phyloP scores from a whole-genome alignment of 192 early-diverging fungal genomes.

The Rhizophagus sp. region DNA sequence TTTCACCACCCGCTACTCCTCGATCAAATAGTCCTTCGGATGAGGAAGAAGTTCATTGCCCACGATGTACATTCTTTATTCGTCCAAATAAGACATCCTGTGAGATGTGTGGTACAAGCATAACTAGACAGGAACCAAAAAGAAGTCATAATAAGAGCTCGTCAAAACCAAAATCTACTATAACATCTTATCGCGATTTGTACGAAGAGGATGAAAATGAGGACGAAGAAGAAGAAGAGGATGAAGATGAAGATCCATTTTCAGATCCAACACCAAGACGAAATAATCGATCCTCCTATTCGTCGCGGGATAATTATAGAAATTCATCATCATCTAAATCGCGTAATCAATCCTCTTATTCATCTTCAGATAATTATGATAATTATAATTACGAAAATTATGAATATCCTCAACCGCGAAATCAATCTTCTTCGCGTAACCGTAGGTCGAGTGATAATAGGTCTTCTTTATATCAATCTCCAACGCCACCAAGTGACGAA shows the following conservation, averaged over 20 bases:
- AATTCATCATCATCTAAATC: too few relatives aligned
- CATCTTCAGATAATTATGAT: background rate
- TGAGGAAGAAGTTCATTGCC: background rate
- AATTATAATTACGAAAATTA: background rate
- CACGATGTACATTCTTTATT: slow-evolving; percentile 10
- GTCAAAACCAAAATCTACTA: background rate
- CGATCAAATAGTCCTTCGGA: background rate
- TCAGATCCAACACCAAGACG: background rate
- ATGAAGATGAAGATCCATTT: background rate
- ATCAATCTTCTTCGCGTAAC: background rate
- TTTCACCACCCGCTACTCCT: background rate
- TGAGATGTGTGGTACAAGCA: slow-evolving; percentile 13
- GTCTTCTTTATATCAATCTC: background rate
- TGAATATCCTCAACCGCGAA: background rate
- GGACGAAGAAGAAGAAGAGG: background rate
- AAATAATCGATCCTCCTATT: background rate
- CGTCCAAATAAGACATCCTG: slow-evolving; percentile 4
- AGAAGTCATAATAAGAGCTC: background rate
- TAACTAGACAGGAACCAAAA: background rate
- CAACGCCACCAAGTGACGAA: background rate
- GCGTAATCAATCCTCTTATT: too few relatives aligned
- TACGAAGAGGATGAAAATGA: background rate
- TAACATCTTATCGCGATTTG: background rate
- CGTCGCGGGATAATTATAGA: too few relatives aligned
- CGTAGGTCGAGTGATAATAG: background rate